Evolutionary conservation across 352 stramenopile genomes (phyloP), one percentile per base, ranked within the genome.

Genomic region (Aphanomyces astaci): DNA sequence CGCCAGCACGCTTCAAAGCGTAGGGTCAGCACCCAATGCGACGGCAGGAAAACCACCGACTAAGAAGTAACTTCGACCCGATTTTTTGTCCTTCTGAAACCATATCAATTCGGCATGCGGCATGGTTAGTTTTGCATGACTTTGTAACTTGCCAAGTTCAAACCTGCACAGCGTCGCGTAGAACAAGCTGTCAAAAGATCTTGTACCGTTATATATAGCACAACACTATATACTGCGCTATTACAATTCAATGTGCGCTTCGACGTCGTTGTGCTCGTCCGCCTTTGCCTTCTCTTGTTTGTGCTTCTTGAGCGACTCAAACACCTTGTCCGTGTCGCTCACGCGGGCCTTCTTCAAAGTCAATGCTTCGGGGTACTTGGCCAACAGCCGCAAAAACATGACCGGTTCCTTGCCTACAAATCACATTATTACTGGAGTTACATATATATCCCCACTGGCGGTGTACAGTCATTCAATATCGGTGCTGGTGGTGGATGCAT

Each of bases 291-390:
- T 54, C 54, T 76, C 55, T 15, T 73, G 56, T 13, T 15, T 7
- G 22, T 64, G 45, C 10, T 72, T 57, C 28, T 72, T 64, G 55
- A 49, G 15, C 52, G 39, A 27, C 27, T 68, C 60, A 30, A 66
- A 66, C 48, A 66, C 59, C 13, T 22, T 39, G 11, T 17, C 36
- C 66, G 24, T 40, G 39, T 63, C 24, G 46, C 33, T 31, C 69
- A 69, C 54, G 67, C 86, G 71, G 32, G 80, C 77, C 53, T 87
- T 79, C 75, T 88, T 87, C 39, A 83, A n/a, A 49, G 82, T 76
- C 46, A 90, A 71, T 27, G 84, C 79, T 9, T 81, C 64, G 7
- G 79, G 80, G 71, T 87, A 86, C 63, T 88, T 89, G 32, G 76
- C 71, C 22, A 85, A 63, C 64, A 89, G 63, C 7, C 78, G 75